Evolutionary conservation across 2,329 filamentous ascomycete species (phyloP).

Genomic region (Venturia effusa): DNA sequence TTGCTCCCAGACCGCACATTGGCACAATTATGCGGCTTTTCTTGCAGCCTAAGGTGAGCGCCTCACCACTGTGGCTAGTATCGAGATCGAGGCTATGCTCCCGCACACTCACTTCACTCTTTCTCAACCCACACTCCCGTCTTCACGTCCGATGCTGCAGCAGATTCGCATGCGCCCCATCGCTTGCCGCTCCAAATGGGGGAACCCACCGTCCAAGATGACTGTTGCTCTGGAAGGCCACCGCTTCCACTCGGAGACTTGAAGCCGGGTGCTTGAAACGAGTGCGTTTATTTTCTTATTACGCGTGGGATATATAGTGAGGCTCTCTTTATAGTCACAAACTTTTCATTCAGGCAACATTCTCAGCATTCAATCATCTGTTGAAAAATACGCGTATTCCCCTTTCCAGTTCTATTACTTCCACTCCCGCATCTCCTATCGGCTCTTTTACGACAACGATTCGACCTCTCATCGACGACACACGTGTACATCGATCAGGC

Average conservation of each 20-base stretch:
- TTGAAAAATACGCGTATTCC: neutral
- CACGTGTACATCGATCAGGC: conserved; percentile 2
- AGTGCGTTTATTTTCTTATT: neutral
- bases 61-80: neutral
- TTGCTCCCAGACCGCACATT: neutral
- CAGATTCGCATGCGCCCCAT: neutral
- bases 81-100: conserved; percentile 2
- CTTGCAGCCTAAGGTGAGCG: neutral
- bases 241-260: neutral
- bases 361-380: neutral
- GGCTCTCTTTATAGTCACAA: neutral
- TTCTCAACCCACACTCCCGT: neutral
- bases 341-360: neutral
- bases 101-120: neutral
- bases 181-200: neutral
- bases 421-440: neutral
- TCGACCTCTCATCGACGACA: neutral
- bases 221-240: neutral
- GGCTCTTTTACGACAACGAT: neutral
- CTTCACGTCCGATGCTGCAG: neutral
- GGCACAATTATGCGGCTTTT: neutral
- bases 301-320: neutral
- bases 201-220: neutral
- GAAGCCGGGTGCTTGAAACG: neutral
- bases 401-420: neutral